Conservation (phyloP, 2,329 filamentous ascomycete species). For the Xylariales sp. region DNA sequence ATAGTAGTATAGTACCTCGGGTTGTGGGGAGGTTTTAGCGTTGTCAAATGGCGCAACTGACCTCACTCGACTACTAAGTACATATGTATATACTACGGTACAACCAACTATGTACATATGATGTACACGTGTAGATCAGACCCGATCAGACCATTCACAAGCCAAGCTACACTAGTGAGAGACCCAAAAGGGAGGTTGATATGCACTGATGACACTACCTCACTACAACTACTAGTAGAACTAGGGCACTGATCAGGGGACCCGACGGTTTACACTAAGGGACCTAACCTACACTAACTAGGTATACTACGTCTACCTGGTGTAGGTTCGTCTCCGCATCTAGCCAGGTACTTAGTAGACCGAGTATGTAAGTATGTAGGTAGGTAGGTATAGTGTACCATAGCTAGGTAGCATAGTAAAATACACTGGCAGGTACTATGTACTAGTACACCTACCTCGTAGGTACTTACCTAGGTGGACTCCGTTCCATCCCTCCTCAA, state of each 20-base stretch:
- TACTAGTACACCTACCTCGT: background rate
- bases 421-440: background rate
- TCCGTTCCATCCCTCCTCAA: slow-evolving; percentile 3
- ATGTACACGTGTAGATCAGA: slow-evolving; percentile 9
- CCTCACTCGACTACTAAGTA: slow-evolving; percentile 6
- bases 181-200: background rate
- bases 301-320: no score
- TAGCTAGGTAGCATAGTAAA: no score
- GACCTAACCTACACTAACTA: no score
- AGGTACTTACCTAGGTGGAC: background rate
- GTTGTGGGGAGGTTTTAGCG: background rate
- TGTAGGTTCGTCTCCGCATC: slow-evolving; percentile 6
- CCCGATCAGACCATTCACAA: slow-evolving; percentile 8
- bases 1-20: no score
- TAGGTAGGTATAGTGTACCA: background rate
- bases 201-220: slow-evolving; percentile 3
- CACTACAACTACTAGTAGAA: background rate
- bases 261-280: background rate
- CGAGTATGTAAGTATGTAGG: background rate
- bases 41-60: slow-evolving; percentile 2
- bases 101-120: no score
- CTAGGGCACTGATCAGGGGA: slow-evolving; percentile 9
- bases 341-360: background rate
- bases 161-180: background rate
- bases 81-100: background rate